phyloP scores from a whole-genome alignment of 2,329 filamentous ascomycete species.

The Claviceps fusiformis region DNA sequence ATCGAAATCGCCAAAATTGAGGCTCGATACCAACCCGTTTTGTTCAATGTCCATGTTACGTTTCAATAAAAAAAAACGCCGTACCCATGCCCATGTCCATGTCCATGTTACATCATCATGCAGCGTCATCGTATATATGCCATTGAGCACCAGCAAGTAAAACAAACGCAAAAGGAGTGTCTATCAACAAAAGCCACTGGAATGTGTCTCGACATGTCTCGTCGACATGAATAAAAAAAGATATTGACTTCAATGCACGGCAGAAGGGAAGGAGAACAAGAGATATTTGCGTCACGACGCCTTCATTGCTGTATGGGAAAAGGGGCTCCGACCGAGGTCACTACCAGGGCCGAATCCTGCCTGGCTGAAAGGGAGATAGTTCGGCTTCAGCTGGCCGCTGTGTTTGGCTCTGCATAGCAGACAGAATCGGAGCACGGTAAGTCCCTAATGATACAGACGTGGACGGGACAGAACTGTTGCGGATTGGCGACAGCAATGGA shows the following conservation, averaged over 20 bases:
- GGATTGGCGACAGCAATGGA: not conserved
- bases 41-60: not conserved
- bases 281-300: not conserved
- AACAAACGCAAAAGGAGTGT: not conserved
- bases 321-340: not conserved
- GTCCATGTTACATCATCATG: not conserved
- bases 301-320: not conserved
- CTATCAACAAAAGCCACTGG: not conserved
- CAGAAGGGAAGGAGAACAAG: not conserved
- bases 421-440: not conserved
- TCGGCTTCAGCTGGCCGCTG: constrained; percentile 1
- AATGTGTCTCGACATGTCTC: not conserved
- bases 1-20: not conserved
- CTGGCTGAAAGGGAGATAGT: not conserved
- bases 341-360: constrained; percentile 6
- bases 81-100: not conserved
- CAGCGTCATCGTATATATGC: not conserved
- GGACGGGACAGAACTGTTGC: not conserved
- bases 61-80: not conserved
- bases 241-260: not conserved
- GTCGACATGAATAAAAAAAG: not conserved
- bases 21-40: not conserved
- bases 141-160: not conserved
- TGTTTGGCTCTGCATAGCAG: not conserved
- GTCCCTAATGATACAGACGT: not conserved